Evolutionary conservation across 345 rosid genomes (phyloP), one percentile per base, ranked within the genome.

Genomic region (Sisymbrium irio): DNA sequence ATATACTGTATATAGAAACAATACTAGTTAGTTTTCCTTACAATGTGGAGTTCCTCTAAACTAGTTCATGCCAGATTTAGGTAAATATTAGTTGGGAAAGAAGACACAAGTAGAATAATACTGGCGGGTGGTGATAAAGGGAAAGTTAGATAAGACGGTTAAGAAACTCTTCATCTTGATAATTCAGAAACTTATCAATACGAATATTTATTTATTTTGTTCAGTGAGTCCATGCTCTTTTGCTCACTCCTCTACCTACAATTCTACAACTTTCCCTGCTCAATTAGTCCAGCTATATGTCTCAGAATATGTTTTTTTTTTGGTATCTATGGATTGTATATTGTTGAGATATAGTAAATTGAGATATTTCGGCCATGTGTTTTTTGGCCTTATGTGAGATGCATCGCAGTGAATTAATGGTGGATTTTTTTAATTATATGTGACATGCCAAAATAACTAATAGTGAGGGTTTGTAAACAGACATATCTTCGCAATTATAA

Each of bases 41-140:
- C 10, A 49, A 49, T 2, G 55, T 49, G 55, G 55, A 4, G 30
- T 19, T 49, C 55, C 20, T 19, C 30, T 20, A 50, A 5, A 50
- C 30, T 50, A 50, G n/a, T 6, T 49, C 55, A 50, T 50, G 56
- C 4, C 32, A 50, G 5, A 20, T 49, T 22, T 75, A 33, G 70
- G 79, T 69, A 13, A 32, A 68, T 33, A 68, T 75, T 75, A 61
- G 79, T 14, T 75, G 58, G 32, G 79, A 53, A 68, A 68, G 11
- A 61, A 62, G 46, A 49, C 19, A 44, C 2, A 61, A 66, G 9
- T 41, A 68, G 50, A 75, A 40, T 32, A 12, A 33, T 36, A 39
- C 32, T 42, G 28, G 49, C 42, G 17, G 57, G 57, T 51, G 57
- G 17, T 51, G 22, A 25, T 5, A 25, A 35, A 50, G 33, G 4